Percentiles rank a stretch among this genome's conserved stretches.
Conservation (phyloP, 2,329 filamentous ascomycete genomes). For the Colletotrichum magnum region DNA sequence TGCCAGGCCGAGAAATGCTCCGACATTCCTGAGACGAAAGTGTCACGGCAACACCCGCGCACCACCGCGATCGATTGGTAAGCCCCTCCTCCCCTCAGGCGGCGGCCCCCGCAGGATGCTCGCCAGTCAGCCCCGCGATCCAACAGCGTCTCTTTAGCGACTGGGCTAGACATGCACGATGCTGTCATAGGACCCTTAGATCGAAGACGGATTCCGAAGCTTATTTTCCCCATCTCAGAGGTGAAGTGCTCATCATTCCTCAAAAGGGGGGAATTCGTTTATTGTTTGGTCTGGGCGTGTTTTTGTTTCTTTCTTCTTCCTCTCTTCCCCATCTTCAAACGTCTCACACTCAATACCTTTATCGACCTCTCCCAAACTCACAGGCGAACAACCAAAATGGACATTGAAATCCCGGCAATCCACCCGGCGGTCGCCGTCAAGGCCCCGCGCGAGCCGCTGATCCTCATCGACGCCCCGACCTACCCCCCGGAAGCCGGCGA, state of each 20-base stretch:
- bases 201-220: constrained; percentile 14
- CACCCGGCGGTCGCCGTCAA: constrained; percentile 46
- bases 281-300: too few species aligned
- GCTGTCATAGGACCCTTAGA: constrained; percentile 36
- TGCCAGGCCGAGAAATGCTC: constrained; percentile 10
- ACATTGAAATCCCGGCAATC: constrained; percentile 43
- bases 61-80: constrained; percentile 22
- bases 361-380: too few species aligned
- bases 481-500: constrained; percentile 58
- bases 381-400: constrained; percentile 5
- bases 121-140: neutral
- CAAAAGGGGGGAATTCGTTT: neutral
- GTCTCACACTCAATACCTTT: neutral
- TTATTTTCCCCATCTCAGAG: constrained; percentile 10
- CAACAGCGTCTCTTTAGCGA: constrained; percentile 8
- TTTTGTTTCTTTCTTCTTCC: neutral
- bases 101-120: constrained; percentile 15
- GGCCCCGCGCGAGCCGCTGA: constrained; percentile 43
- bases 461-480: constrained; percentile 45
- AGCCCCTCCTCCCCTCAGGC: neutral
- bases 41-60: constrained; percentile 18
- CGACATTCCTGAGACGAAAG: constrained; percentile 36
- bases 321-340: neutral
- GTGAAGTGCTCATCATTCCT: neutral
- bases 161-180: constrained; percentile 35